Evolutionary conservation across 352 stramenopile genomes (phyloP).

Genomic region (Pythium diclinum): DNA sequence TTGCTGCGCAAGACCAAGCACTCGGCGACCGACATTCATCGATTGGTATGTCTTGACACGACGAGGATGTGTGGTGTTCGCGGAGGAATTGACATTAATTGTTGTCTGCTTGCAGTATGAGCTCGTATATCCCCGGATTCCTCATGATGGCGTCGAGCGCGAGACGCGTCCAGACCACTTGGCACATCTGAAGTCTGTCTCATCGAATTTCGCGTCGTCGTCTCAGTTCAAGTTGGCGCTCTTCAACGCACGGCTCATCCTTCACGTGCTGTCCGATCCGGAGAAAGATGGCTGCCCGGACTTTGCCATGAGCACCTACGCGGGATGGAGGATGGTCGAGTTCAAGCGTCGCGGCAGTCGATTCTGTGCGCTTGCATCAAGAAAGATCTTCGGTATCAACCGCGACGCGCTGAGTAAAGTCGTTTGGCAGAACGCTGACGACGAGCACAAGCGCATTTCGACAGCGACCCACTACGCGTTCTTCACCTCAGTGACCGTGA

Average conservation of each 20-base stretch:
- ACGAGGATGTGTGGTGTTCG: neutral
- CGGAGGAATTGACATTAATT: neutral
- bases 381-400: neutral
- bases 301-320: conserved; percentile 10
- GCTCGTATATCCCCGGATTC: neutral
- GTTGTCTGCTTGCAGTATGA: neutral
- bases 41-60: conserved; percentile 8
- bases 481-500: conserved; percentile 1
- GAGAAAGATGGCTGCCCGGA: neutral
- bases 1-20: conserved; percentile 6
- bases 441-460: conserved; percentile 10
- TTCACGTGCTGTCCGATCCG: neutral
- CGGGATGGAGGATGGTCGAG: conserved; percentile 21
- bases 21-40: conserved; percentile 3
- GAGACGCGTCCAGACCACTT: conserved; percentile 1
- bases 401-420: neutral
- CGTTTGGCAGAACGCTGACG: conserved; percentile 19
- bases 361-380: conserved; percentile 12
- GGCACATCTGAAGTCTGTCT: neutral
- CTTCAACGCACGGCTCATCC: conserved; percentile 9
- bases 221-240: conserved; percentile 13
- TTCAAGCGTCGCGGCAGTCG: conserved; percentile 5
- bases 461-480: conserved; percentile 6
- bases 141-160: neutral
- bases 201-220: neutral